Evolutionary conservation across 2,329 filamentous ascomycete genomes (phyloP).

Genomic region (Parastagonospora avenae): DNA sequence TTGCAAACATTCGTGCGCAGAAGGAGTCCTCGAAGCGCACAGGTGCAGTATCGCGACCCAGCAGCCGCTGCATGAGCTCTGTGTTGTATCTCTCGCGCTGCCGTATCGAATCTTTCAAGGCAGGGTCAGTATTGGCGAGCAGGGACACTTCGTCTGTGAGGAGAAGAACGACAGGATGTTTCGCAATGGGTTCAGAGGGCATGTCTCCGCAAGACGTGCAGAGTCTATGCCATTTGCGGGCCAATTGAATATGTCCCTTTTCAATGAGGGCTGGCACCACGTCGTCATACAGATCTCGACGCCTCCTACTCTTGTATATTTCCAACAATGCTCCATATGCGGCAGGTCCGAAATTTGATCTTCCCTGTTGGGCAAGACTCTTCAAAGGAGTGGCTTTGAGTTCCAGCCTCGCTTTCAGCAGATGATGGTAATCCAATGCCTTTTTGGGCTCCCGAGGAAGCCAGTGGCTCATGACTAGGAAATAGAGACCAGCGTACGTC

Average conservation of each 20-base stretch:
- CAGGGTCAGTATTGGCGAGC: conserved; percentile 5
- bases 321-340: conserved; percentile 36
- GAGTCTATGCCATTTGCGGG: conserved; percentile 49
- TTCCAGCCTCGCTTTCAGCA: conserved; percentile 28
- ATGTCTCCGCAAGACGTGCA: conserved; percentile 45
- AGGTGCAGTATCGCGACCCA: conserved; percentile 51
- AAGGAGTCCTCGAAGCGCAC: conserved; percentile 64
- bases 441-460: conserved; percentile 23
- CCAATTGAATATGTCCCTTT: conserved; percentile 23
- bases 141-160: conserved; percentile 34
- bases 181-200: conserved; percentile 42
- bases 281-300: conserved; percentile 50
- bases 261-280: conserved; percentile 45
- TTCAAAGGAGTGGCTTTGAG: conserved; percentile 33
- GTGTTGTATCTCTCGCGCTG: conserved; percentile 28
- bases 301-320: conserved; percentile 47
- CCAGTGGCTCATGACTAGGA: conserved; percentile 50
- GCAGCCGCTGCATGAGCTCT: conserved; percentile 40
- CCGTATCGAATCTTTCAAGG: conserved; percentile 8
- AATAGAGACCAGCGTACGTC: conserved; percentile 49
- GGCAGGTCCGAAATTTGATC: conserved; percentile 10
- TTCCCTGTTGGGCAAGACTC: conserved; percentile 16
- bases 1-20: conserved; percentile 82
- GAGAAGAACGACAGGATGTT: conserved; percentile 33
- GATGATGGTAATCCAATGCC: conserved; percentile 33